A percentile compares a stretch with the other conserved stretches of the same genome.
Evolutionary conservation across 306 rosid genomes (phyloP).

Genomic region (Betula pendula): DNA sequence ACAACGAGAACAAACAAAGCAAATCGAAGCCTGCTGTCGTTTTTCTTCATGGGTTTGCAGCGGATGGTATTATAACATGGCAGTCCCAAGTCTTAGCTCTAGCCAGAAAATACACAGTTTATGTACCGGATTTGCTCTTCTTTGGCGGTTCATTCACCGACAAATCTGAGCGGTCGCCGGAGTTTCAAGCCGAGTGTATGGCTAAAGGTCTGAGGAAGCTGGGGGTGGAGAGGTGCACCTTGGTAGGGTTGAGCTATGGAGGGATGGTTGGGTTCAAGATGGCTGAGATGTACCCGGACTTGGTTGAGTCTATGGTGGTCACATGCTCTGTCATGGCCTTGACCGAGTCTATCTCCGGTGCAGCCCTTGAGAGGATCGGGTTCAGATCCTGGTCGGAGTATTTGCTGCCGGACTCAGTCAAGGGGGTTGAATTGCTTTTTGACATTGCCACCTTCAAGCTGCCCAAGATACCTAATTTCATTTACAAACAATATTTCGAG

Average conservation of each 20-base stretch:
- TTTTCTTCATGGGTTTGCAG: conserved; percentile 42
- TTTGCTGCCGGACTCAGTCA: conserved; percentile 37
- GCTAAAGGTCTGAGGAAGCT: conserved; percentile 37
- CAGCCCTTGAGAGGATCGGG: conserved; percentile 30
- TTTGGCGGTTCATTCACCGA: conserved; percentile 41
- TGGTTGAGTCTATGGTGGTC: conserved; percentile 43
- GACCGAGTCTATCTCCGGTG: conserved; percentile 27
- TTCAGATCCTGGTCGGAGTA: conserved; percentile 29
- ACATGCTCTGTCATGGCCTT: conserved; percentile 36
- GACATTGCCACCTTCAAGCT: conserved; percentile 26
- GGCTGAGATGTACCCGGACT: conserved; percentile 36
- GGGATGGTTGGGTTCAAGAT: conserved; percentile 48
- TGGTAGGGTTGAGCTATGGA: conserved; percentile 45
- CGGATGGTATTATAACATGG: conserved; percentile 43
- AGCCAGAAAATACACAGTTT: conserved; percentile 30
- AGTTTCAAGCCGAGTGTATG: conserved; percentile 49
- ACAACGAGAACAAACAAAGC: neutral
- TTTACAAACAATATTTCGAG: conserved; percentile 34
- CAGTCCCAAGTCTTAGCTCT: conserved; percentile 38
- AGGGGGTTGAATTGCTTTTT: conserved; percentile 19
- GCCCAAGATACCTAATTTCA: conserved; percentile 31
- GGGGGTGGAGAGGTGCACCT: conserved; percentile 40
- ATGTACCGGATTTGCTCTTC: conserved; percentile 44
- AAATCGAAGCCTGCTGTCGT: conserved; percentile 22
- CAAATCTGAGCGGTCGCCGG: conserved; percentile 30